Evolutionary conservation across 1,284 basidiomycete genomes (phyloP).

Genomic region (Trichosporon asahii): DNA sequence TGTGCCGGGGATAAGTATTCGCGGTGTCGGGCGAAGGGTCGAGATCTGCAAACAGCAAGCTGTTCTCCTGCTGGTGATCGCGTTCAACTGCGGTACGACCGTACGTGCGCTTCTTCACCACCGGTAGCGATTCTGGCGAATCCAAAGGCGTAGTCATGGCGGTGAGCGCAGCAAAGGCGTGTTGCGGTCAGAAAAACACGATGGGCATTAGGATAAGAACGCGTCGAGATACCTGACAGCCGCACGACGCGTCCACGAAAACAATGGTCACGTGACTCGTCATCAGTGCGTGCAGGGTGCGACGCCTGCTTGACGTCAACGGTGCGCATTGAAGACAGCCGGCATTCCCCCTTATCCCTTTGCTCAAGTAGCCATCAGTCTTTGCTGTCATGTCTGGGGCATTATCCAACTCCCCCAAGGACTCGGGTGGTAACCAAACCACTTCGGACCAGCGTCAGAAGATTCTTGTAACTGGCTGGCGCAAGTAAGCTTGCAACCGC

Average conservation of each 20-base stretch:
- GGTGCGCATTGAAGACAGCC: too few relatives aligned
- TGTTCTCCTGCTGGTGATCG: neutral
- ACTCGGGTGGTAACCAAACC: neutral
- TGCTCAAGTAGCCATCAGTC: neutral
- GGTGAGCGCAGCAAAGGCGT: neutral
- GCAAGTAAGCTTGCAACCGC: slow-evolving; percentile 57
- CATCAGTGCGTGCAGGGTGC: neutral
- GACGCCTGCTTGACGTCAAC: neutral
- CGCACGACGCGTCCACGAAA: slow-evolving; percentile 8
- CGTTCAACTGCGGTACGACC: neutral
- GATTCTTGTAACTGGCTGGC: slow-evolving; percentile 72
- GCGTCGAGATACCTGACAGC: slow-evolving; percentile 1
- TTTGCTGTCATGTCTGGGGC: neutral
- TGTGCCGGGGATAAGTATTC: too few relatives aligned
- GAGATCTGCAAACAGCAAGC: neutral
- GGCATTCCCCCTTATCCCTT: too few relatives aligned
- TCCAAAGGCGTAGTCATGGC: neutral
- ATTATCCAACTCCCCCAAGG: neutral
- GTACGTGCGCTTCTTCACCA: neutral
- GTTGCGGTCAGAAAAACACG: neutral
- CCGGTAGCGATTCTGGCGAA: neutral
- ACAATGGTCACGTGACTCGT: neutral
- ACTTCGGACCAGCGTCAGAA: slow-evolving; percentile 51
- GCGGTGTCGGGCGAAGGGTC: too few relatives aligned
- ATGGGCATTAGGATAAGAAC: neutral